A percentile compares a stretch with the other conserved stretches of the same genome.
These are phyloP conservation scores for Russula lepida DNA, from an alignment of 768 basidiomycete species.

Conservation along the genomic window DNA sequence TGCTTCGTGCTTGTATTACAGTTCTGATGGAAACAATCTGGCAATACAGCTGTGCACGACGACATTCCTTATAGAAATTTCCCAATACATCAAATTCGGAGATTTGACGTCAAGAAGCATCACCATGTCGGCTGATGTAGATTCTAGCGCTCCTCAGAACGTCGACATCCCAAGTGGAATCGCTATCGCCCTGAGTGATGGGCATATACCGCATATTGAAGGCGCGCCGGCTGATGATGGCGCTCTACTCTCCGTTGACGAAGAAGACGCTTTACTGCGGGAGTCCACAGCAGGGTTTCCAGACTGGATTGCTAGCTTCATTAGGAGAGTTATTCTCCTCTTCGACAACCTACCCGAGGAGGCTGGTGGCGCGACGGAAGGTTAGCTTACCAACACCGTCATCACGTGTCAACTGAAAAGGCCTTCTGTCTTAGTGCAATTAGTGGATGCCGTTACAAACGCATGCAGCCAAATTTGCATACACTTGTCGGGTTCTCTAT, in stretches of 20 bases:
- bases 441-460: constrained; percentile 67
- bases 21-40: constrained; percentile 14
- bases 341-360: constrained; percentile 86
- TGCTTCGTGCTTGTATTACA: neutral
- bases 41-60: constrained; percentile 56
- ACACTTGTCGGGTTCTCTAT: constrained; percentile 65
- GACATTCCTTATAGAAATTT: constrained; percentile 63
- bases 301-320: constrained; percentile 77
- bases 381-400: constrained; percentile 27
- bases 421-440: constrained; percentile 40
- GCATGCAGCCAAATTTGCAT: constrained; percentile 73
- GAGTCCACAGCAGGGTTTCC: constrained; percentile 69
- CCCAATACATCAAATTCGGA: constrained; percentile 67
- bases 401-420: neutral
- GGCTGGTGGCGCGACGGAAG: constrained; percentile 58
- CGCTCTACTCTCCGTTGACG: constrained; percentile 41
- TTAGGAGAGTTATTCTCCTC: constrained; percentile 68
- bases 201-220: too few relatives aligned
- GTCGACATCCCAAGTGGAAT: constrained; percentile 16
- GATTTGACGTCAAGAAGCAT: constrained; percentile 40
- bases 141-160: constrained; percentile 17
- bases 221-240: constrained; percentile 23
- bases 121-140: constrained; percentile 21
- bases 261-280: constrained; percentile 65
- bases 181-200: constrained; percentile 29